Percentiles rank a stretch among this genome's conserved stretches.
Conservation (phyloP, 805 yeast genomes). For the Candida endomychidarum region DNA sequence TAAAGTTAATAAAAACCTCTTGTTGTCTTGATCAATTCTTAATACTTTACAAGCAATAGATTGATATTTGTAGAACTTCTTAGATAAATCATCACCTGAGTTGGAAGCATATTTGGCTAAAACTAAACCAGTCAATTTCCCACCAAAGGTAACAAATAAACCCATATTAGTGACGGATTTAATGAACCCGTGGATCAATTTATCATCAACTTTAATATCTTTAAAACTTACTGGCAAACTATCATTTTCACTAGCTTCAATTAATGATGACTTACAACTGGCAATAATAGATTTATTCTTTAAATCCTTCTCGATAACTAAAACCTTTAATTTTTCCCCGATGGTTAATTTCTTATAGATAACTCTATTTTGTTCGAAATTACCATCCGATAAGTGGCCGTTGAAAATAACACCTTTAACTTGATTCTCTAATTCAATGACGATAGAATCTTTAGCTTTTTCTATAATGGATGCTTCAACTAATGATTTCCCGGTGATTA, state of each 20-base stretch:
- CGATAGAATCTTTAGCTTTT: conserved; percentile 69
- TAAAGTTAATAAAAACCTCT: conserved; percentile 69
- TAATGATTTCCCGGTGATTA: conserved; percentile 63
- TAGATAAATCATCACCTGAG: conserved; percentile 50
- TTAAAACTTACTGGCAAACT: conserved; percentile 58
- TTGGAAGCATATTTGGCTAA: conserved; percentile 69
- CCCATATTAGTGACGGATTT: conserved; percentile 79
- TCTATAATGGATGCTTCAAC: conserved; percentile 63
- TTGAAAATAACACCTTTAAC: conserved; percentile 69
- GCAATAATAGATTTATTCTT: conserved; percentile 60
- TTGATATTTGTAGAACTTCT: conserved; percentile 61
- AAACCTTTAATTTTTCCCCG: conserved; percentile 61
- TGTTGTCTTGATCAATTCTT: conserved; percentile 64
- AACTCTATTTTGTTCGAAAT: conserved; percentile 70
- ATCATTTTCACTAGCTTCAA: conserved; percentile 57
- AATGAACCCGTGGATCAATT: conserved; percentile 67
- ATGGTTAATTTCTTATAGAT: conserved; percentile 58
- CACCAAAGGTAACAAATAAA: conserved; percentile 78
- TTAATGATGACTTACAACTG: conserved; percentile 63
- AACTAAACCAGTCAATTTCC: conserved; percentile 78
- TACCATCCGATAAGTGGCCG: conserved; percentile 77
- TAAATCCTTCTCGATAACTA: conserved; percentile 66
- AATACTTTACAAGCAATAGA: conserved; percentile 69
- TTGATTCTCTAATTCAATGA: conserved; percentile 56
- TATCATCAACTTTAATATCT: conserved; percentile 50